These are phyloP conservation scores for Haplosporangium sp. DNA, from an alignment of 371 early-diverging fungal species.

Conservation along the genomic window DNA sequence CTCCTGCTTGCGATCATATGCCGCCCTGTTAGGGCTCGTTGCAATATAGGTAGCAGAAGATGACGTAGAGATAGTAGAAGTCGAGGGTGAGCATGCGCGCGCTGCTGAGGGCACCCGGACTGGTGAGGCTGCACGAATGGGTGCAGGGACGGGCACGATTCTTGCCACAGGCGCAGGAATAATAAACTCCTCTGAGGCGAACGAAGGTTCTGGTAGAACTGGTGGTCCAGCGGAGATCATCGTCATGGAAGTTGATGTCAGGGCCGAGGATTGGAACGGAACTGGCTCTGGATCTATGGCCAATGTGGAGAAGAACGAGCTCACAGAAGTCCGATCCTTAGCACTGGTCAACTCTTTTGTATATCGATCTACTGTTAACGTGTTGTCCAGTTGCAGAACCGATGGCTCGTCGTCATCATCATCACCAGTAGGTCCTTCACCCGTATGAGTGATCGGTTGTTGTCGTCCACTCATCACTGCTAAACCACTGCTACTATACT, in stretches of 20 bases:
- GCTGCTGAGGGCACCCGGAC: background rate
- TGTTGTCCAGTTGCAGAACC: conserved; percentile 20
- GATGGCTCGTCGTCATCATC: conserved; percentile 38
- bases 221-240: background rate
- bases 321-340: conserved; percentile 41
- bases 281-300: conserved; percentile 40
- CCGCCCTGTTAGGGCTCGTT: background rate
- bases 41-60: background rate
- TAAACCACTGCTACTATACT: background rate
- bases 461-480: background rate
- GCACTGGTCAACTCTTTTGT: background rate
- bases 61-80: background rate
- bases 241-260: background rate
- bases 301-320: conserved; percentile 46
- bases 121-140: background rate
- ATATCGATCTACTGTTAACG: conserved; percentile 29
- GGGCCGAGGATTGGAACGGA: background rate
- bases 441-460: background rate
- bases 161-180: conserved; percentile 45
- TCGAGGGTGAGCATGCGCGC: background rate
- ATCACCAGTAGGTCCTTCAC: background rate
- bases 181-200: conserved; percentile 32
- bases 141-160: conserved; percentile 13
- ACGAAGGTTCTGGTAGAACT: conserved; percentile 12
- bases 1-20: conserved; percentile 28